Conservation (phyloP, 164 flowering plant genomes). For the Vitis rupestris region DNA sequence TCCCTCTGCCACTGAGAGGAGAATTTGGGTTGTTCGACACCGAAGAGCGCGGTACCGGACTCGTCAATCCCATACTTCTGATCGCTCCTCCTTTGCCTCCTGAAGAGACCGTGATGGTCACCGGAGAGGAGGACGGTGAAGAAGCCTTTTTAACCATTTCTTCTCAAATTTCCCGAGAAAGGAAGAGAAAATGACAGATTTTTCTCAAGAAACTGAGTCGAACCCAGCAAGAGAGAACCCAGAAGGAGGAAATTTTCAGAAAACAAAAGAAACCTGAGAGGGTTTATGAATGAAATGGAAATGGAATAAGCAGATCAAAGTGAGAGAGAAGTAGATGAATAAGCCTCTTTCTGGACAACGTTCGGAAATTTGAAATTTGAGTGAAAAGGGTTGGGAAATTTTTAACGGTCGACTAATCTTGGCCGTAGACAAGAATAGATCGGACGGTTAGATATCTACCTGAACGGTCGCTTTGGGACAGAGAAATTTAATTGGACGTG, state of each 20-base stretch:
- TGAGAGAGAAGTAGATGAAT: neutral
- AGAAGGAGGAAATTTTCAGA: neutral
- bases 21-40: slow-evolving; percentile 60
- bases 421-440: slow-evolving; percentile 23
- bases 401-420: slow-evolving; percentile 34
- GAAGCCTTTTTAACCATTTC: slow-evolving; percentile 55
- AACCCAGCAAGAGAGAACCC: no score
- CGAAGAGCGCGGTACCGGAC: slow-evolving; percentile 62
- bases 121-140: slow-evolving; percentile 66
- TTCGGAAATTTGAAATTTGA: slow-evolving; percentile 13
- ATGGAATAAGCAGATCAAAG: neutral
- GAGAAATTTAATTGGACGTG: neutral
- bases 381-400: neutral
- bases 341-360: neutral
- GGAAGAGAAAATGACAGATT: neutral
- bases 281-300: neutral
- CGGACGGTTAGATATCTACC: slow-evolving; percentile 15
- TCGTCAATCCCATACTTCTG: slow-evolving; percentile 53
- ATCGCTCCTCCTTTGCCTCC: slow-evolving; percentile 42
- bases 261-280: neutral
- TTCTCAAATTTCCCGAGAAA: neutral
- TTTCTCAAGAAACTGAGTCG: no score
- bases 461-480: slow-evolving; percentile 17
- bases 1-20: slow-evolving; percentile 40
- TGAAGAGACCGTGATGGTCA: slow-evolving; percentile 65